A percentile compares a stretch with the other conserved stretches of the same genome.
These are phyloP conservation scores for Russula olivacea DNA, from an alignment of 768 basidiomycete genomes.

Conservation along the genomic window DNA sequence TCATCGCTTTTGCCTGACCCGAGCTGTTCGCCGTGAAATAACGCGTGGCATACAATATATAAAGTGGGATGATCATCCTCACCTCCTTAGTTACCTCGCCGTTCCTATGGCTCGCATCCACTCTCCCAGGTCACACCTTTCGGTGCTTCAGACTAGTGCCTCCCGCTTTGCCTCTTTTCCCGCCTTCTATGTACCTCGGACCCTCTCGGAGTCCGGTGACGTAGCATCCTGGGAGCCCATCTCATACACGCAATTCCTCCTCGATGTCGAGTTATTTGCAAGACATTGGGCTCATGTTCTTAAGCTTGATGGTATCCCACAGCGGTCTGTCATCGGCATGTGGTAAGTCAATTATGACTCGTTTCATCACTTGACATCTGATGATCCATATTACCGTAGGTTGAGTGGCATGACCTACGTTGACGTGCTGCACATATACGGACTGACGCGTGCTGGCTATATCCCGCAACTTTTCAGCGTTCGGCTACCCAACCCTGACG, in stretches of 20 bases:
- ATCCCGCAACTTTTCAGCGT: slow-evolving; percentile 74
- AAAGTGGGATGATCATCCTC: slow-evolving; percentile 13
- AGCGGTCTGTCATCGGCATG: slow-evolving; percentile 59
- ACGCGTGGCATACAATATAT: slow-evolving; percentile 21
- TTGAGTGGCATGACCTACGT: slow-evolving; percentile 64
- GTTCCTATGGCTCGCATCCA: slow-evolving; percentile 11
- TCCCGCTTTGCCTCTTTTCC: slow-evolving; percentile 42
- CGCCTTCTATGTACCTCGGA: slow-evolving; percentile 56
- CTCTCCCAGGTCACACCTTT: slow-evolving; percentile 46
- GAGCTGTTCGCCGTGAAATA: slow-evolving; percentile 19
- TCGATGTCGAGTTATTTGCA: slow-evolving; percentile 61
- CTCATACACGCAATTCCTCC: slow-evolving; percentile 57
- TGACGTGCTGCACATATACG: slow-evolving; percentile 70
- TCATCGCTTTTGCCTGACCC: slow-evolving; percentile 23
- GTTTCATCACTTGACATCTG: neutral
- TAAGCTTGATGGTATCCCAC: slow-evolving; percentile 40
- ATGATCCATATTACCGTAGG: slow-evolving; percentile 38
- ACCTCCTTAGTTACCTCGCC: slow-evolving; percentile 9
- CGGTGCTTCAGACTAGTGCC: slow-evolving; percentile 55
- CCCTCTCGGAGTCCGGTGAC: slow-evolving; percentile 37
- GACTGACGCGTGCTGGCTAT: slow-evolving; percentile 69
- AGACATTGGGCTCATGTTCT: slow-evolving; percentile 57
- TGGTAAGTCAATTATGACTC: slow-evolving; percentile 44
- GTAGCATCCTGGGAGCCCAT: slow-evolving; percentile 53
- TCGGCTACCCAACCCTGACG: slow-evolving; percentile 64